Evolutionary conservation across 2,329 filamentous ascomycete genomes (phyloP), one percentile per base, ranked within the genome.

Genomic region (Fusarium sp.): DNA sequence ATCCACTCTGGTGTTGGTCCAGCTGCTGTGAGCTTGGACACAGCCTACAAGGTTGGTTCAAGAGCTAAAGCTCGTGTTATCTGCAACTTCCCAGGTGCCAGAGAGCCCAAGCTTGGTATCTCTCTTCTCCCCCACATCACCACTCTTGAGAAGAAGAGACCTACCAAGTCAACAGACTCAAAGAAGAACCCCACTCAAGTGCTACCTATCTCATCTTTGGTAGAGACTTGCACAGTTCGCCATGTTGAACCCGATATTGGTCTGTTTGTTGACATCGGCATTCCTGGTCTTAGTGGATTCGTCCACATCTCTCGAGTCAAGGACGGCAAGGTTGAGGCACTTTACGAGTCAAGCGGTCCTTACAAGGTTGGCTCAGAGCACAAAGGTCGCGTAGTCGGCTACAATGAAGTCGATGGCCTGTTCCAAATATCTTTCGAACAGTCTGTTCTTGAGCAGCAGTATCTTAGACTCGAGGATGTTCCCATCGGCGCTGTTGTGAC

Each of bases 241-340:
- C 92, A 92, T 71, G 93, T 98, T 5, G 92, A 97, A 71, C 84
- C 90, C 8, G 90, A 91, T 5, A 88, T 95, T 65, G 97, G 96
- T 56, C 84, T 98, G 4, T 97, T 97, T 75, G 86, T 94, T 10
- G 88, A 92, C 71, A 81, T 94, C 41, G 90, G 90, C 3, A 70
- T 82, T 18, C 68, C 79, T 6, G 93, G 90, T 30, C 84, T 95
- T 5, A 84, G 88, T n/a, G 93, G 93, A 12, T 99, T 98, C 76
- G 94, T 97, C 24, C 96, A 99, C 79, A 97, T 99, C 70, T 99
- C 96, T 2, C 89, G 93, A 69, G 88, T 99, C 66, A 92, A 95
- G 63, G 95, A 99, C 78, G 91, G 91, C 72, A 97, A 96, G 79
- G 87, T 98, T 56, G 96, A 98, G 69, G 88, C 88, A 2, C 84